Conservation (phyloP, 345 rosid genomes). For the Gossypium rotundifolium region DNA sequence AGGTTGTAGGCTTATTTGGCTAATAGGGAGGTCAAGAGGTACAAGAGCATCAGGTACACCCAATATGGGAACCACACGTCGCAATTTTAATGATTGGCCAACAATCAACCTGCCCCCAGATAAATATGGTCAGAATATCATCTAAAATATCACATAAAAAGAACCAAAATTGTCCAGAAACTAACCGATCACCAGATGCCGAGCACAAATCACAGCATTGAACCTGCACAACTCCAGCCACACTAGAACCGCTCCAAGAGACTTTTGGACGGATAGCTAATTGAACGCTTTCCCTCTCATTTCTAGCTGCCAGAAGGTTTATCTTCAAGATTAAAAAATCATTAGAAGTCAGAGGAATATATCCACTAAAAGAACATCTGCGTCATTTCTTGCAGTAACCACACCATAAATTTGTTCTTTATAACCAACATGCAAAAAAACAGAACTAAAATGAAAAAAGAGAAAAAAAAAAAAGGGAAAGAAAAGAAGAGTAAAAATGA, state of each 20-base stretch:
- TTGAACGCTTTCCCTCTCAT: slow-evolving; percentile 94
- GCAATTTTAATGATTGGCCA: slow-evolving; percentile 66
- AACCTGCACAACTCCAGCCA: slow-evolving; percentile 76
- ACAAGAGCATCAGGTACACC: slow-evolving; percentile 98
- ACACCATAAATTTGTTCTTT: background rate
- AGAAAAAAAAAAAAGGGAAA: background rate
- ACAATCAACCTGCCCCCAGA: slow-evolving; percentile 53
- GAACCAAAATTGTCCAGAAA: slow-evolving; percentile 17
- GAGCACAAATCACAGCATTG: slow-evolving; percentile 84
- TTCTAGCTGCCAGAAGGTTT: slow-evolving; percentile 91
- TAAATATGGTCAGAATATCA: slow-evolving; percentile 9
- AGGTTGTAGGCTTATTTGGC: slow-evolving; percentile 69
- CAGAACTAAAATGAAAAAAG: background rate
- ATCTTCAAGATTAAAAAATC: slow-evolving; percentile 41
- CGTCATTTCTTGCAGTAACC: background rate
- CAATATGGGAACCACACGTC: slow-evolving; percentile 69
- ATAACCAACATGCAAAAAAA: background rate
- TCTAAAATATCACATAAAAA: background rate
- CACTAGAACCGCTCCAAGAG: slow-evolving; percentile 65
- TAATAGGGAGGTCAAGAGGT: slow-evolving; percentile 72
- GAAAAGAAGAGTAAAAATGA: background rate
- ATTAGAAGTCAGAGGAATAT: slow-evolving; percentile 17
- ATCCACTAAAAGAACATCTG: slow-evolving; percentile 7
- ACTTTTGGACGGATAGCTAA: slow-evolving; percentile 89
- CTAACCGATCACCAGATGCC: slow-evolving; percentile 77